Conservation (phyloP, 106 monocot species). For the Agapanthus africanus region DNA sequence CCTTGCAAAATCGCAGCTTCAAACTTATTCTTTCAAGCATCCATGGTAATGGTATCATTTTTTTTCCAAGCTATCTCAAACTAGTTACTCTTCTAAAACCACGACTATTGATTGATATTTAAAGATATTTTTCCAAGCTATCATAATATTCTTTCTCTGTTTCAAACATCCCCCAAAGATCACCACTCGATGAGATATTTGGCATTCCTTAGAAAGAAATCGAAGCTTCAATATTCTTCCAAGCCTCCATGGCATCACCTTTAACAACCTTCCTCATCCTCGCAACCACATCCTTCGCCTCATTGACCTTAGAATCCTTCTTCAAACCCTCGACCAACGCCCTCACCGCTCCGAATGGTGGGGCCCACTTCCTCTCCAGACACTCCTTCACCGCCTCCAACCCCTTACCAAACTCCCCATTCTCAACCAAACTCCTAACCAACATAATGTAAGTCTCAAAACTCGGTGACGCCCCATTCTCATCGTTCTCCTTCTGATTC, state of each 20-base stretch:
- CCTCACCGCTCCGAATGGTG: constrained; percentile 43
- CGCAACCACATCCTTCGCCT: constrained; percentile 32
- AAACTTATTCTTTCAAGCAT: no score
- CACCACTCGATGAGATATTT: no score
- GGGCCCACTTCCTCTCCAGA: constrained; percentile 48
- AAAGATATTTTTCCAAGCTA: no score
- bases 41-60: no score
- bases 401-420: constrained; percentile 26
- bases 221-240: constrained; percentile 50
- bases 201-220: no score
- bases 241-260: constrained; percentile 48
- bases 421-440: constrained; percentile 51
- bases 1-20: no score
- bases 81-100: no score
- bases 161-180: no score
- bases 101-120: no score
- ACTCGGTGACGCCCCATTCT: constrained; percentile 18
- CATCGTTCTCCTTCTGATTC: constrained; percentile 10
- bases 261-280: constrained; percentile 37
- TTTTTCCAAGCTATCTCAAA: no score
- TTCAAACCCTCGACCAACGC: constrained; percentile 49
- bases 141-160: no score
- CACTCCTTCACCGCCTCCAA: constrained; percentile 52
- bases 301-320: constrained; percentile 22
- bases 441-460: constrained; percentile 36